Conservation (phyloP, 192 early-diverging fungal species). For the Paraglomus brasilianum region DNA sequence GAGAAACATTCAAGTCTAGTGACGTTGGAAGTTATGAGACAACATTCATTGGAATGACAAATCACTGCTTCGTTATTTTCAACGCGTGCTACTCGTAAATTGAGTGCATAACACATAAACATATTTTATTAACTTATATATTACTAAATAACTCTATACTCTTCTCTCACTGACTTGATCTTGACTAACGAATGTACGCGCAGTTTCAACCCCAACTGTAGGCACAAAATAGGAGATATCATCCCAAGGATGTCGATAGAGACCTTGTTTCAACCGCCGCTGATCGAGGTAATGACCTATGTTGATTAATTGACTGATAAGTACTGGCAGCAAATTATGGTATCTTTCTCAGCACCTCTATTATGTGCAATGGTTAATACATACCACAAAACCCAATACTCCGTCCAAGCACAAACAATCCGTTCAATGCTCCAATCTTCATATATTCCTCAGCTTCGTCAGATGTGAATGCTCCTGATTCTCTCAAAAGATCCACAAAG, state of each 20-base stretch:
- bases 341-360: no score
- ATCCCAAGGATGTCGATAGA: slow-evolving; percentile 98
- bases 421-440: slow-evolving; percentile 93
- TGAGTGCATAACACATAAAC: no score
- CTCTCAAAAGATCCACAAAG: slow-evolving; percentile 92
- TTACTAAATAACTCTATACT: background rate
- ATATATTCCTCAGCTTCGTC: slow-evolving; percentile 97
- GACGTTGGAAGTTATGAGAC: no score
- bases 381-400: slow-evolving; percentile 86
- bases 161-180: slow-evolving; percentile 26
- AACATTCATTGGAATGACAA: no score
- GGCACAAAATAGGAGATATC: slow-evolving; percentile 89
- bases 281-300: slow-evolving; percentile 94
- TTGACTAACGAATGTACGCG: slow-evolving; percentile 41
- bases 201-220: slow-evolving; percentile 42
- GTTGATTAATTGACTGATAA: no score
- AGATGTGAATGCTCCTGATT: slow-evolving; percentile 87
- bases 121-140: no score
- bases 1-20: no score
- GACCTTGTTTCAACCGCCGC: slow-evolving; percentile 96
- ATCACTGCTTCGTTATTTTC: no score
- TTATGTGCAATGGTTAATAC: background rate
- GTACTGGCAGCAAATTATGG: no score
- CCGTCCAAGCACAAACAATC: slow-evolving; percentile 93
- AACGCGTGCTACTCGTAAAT: no score